Evolutionary conservation across 163 green algal species (phyloP).

Genomic region (Coccomyxa subellipsoidea): DNA sequence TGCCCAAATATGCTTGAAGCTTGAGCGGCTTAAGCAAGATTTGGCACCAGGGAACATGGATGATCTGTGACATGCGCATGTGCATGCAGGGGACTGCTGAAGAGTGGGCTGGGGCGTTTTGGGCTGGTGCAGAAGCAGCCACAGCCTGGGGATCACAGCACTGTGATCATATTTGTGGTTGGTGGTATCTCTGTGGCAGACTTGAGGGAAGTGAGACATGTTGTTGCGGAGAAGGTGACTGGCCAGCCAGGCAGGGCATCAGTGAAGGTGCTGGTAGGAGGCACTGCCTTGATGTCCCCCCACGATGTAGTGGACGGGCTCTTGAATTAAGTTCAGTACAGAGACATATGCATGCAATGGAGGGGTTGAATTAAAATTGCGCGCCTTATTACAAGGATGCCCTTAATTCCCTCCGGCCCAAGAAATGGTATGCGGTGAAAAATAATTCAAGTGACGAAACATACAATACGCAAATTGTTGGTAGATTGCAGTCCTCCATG

Average conservation of each 20-base stretch:
- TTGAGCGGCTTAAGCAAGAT: not conserved
- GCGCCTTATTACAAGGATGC: too few relatives aligned
- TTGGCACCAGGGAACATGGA: constrained; percentile 1
- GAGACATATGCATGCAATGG: too few relatives aligned
- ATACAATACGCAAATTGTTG: too few relatives aligned
- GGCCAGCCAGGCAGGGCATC: not conserved
- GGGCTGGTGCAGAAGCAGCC: constrained; percentile 37
- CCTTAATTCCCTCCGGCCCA: too few relatives aligned
- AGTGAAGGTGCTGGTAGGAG: not conserved
- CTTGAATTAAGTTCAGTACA: not conserved
- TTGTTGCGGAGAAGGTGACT: not conserved
- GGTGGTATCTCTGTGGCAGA: constrained; percentile 46
- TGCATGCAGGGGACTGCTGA: constrained; percentile 39
- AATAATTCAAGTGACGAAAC: too few relatives aligned
- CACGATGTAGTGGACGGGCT: not conserved
- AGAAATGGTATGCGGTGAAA: too few relatives aligned
- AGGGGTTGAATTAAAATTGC: too few relatives aligned
- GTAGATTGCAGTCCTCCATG: too few relatives aligned
- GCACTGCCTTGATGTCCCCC: not conserved
- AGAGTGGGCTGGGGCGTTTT: constrained; percentile 52
- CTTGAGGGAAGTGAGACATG: constrained; percentile 16
- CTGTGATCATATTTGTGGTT: constrained; percentile 72
- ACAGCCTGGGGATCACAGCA: constrained; percentile 40
- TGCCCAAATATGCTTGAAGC: too few relatives aligned
- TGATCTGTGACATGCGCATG: constrained; percentile 3